Evolutionary conservation across 495 filamentous ascomycete genomes (phyloP).

Genomic region (Tuber borchii): DNA sequence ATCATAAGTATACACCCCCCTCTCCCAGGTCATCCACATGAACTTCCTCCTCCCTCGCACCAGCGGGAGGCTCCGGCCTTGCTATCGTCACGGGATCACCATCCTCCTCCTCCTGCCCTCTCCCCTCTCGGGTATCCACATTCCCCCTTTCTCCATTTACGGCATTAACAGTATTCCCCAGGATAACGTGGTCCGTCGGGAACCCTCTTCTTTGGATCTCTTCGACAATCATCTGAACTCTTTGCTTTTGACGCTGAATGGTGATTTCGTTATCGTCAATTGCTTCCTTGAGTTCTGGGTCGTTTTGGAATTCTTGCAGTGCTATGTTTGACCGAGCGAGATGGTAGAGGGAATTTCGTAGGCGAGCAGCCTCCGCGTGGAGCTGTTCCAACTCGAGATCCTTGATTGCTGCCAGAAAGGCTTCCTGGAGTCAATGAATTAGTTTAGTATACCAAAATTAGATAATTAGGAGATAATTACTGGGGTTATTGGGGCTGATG

Average conservation of each 20-base stretch:
- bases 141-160: neutral
- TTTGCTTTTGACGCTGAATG: constrained; percentile 53
- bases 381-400: constrained; percentile 57
- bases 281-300: constrained; percentile 50
- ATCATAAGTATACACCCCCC: neutral
- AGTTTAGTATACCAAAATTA: neutral
- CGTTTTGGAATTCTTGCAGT: constrained; percentile 50
- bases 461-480: neutral
- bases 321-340: constrained; percentile 56
- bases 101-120: neutral
- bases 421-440: constrained; percentile 22
- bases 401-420: constrained; percentile 55
- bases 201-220: constrained; percentile 62
- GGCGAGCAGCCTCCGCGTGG: constrained; percentile 59
- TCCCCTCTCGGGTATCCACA: neutral
- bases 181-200: constrained; percentile 46
- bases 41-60: neutral
- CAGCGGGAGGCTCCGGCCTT: neutral
- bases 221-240: constrained; percentile 51
- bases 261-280: constrained; percentile 57
- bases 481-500: constrained; percentile 30
- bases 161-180: neutral
- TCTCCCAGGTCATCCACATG: neutral
- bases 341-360: constrained; percentile 62
- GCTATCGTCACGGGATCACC: neutral